Evolutionary conservation across 805 yeast genomes (phyloP).

Genomic region (Blastobotrys chiropterorum): DNA sequence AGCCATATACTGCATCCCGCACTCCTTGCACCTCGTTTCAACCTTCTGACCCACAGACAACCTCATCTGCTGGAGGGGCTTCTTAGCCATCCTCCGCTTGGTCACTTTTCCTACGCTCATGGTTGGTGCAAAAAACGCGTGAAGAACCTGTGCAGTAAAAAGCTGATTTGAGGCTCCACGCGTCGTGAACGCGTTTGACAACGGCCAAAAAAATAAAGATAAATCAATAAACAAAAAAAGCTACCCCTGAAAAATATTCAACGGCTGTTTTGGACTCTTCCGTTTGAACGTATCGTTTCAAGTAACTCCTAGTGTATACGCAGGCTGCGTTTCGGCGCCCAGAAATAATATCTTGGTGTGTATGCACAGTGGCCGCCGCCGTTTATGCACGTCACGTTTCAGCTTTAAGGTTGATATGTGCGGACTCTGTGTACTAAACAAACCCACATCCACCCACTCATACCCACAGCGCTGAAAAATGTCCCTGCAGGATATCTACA

Average conservation of each 20-base stretch:
- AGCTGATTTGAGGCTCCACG: background rate
- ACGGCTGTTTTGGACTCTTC: too few species aligned
- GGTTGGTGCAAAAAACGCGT: too few species aligned
- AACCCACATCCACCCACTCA: background rate
- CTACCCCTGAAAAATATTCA: too few species aligned
- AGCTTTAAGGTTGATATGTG: background rate
- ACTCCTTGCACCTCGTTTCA: constrained; percentile 37
- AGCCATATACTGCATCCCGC: constrained; percentile 49
- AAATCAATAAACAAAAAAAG: too few species aligned
- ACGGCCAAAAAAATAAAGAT: too few species aligned
- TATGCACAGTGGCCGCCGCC: too few species aligned
- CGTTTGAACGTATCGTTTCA: too few species aligned
- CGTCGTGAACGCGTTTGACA: background rate
- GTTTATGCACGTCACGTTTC: background rate
- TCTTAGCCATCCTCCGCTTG: background rate
- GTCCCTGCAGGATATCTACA: constrained; percentile 7
- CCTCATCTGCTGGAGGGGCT: constrained; percentile 13
- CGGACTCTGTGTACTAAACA: background rate
- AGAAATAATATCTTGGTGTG: too few species aligned
- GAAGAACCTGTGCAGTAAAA: too few species aligned
- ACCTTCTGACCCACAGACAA: constrained; percentile 14
- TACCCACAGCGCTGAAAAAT: background rate
- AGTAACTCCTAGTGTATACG: too few species aligned
- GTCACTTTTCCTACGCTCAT: background rate
- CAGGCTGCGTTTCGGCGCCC: too few species aligned